Evolutionary conservation across 2,329 filamentous ascomycete species (phyloP).

Genomic region (Alternaria gaisen): DNA sequence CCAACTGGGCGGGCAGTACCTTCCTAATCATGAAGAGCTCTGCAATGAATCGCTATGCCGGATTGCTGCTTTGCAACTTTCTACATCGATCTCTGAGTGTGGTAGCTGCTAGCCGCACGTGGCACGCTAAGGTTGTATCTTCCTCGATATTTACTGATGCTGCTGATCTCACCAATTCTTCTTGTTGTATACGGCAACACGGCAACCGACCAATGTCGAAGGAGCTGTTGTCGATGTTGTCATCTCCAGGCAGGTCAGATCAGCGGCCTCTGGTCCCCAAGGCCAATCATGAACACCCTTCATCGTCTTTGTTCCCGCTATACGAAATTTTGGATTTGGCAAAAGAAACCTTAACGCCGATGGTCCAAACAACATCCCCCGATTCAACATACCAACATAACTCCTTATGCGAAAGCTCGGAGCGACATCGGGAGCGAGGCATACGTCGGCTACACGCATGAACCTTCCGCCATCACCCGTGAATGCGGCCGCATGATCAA

Average conservation of each 20-base stretch:
- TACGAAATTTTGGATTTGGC: background rate
- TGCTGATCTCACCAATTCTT: background rate
- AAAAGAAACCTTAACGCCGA: background rate
- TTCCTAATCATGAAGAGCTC: background rate
- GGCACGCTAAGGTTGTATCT: background rate
- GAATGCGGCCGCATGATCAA: background rate
- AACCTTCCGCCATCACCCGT: background rate
- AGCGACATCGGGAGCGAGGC: background rate
- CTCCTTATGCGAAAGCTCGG: background rate
- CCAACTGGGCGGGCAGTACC: background rate
- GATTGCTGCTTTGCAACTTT: background rate
- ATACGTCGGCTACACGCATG: slow-evolving; percentile 1
- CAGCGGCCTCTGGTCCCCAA: background rate
- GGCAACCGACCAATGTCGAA: background rate
- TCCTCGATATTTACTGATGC: background rate
- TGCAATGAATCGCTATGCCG: background rate
- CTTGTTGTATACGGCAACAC: background rate
- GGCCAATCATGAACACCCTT: background rate
- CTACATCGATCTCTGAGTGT: background rate
- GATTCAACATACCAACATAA: background rate
- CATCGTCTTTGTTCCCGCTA: background rate
- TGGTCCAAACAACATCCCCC: background rate
- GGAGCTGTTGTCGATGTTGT: background rate
- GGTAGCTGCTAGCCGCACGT: background rate
- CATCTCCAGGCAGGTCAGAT: background rate